phyloP scores from a whole-genome alignment of 805 yeast species.

The Saturnispora mendoncae region DNA sequence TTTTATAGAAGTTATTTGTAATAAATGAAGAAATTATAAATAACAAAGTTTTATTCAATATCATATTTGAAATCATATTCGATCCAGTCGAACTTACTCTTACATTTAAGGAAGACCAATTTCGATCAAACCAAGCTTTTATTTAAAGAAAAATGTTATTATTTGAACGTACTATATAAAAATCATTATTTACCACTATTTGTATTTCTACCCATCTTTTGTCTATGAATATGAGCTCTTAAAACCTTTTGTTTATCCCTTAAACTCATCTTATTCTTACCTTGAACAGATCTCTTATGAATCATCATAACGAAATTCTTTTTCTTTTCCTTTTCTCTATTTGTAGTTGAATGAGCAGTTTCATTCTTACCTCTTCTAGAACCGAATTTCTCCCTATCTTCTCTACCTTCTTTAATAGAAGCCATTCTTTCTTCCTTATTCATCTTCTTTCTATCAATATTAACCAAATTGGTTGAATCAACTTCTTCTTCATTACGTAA shows the following conservation, averaged over 20 bases:
- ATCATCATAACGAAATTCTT: constrained; percentile 99
- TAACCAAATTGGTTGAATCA: constrained; percentile 68
- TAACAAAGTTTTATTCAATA: too few species aligned
- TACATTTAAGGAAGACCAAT: too few species aligned
- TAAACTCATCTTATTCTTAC: constrained; percentile 82
- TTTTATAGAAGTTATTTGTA: too few species aligned
- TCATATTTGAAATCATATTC: too few species aligned
- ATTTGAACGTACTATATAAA: background rate
- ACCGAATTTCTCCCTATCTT: constrained; percentile 85
- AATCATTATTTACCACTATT: constrained; percentile 6
- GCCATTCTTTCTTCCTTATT: constrained; percentile 86
- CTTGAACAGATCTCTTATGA: constrained; percentile 89
- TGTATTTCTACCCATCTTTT: constrained; percentile 48
- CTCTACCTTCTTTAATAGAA: constrained; percentile 81
- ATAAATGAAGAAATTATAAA: too few species aligned
- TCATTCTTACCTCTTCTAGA: constrained; percentile 75
- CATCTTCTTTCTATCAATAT: constrained; percentile 75
- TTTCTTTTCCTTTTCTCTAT: constrained; percentile 92
- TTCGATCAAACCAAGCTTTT: too few species aligned
- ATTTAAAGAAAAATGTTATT: too few species aligned
- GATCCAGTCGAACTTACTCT: too few species aligned
- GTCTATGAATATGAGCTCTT: constrained; percentile 79
- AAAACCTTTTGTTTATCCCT: constrained; percentile 84
- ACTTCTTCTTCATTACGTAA: constrained; percentile 71
- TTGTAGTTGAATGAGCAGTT: constrained; percentile 82